A percentile compares a stretch with the other conserved stretches of the same genome.
phyloP scores from a whole-genome alignment of 331 rosid species.

The Pyracantha coccinea region DNA sequence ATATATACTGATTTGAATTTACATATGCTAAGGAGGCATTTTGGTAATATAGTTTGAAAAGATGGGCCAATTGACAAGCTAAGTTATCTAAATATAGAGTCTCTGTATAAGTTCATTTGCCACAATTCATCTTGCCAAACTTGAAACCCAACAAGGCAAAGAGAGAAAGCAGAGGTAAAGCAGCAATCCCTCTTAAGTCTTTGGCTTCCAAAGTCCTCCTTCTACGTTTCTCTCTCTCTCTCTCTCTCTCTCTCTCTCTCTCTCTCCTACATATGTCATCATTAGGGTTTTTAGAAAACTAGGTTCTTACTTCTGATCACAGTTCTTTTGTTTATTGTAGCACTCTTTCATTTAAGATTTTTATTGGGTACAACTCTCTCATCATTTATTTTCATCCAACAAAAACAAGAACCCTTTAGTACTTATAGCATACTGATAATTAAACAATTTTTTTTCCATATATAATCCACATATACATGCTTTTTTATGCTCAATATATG shows the following conservation, averaged over 20 bases:
- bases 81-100: neutral
- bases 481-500: neutral
- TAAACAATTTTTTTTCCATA: neutral
- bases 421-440: neutral
- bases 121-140: neutral
- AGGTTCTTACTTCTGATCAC: neutral
- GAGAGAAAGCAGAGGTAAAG: conserved; percentile 4
- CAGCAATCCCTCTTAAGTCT: neutral
- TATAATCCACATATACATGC: neutral
- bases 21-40: no score
- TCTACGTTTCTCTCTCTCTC: neutral
- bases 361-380: neutral
- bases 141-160: neutral
- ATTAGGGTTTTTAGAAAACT: conserved; percentile 2
- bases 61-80: neutral
- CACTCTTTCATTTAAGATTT: neutral
- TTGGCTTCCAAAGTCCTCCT: neutral
- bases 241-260: neutral
- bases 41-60: neutral
- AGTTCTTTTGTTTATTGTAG: neutral
- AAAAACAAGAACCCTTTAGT: neutral
- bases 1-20: neutral
- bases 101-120: neutral
- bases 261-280: neutral
- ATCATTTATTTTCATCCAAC: neutral